Evolutionary conservation across 192 early-diverging fungal species (phyloP).

Genomic region (Dissophora ornata): DNA sequence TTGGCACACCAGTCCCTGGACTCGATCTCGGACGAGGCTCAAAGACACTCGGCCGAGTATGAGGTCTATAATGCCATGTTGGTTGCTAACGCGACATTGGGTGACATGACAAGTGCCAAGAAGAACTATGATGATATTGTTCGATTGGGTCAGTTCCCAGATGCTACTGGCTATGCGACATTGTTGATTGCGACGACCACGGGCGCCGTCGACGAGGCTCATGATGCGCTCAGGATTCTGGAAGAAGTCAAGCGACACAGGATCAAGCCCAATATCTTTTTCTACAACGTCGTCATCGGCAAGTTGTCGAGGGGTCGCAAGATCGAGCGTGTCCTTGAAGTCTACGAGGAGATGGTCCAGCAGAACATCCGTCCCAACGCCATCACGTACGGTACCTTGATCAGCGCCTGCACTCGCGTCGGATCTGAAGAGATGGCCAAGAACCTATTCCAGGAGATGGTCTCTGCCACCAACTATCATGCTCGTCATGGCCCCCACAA

Average conservation of each 20-base stretch:
- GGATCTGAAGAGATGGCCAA: constrained; percentile 58
- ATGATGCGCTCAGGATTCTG: constrained; percentile 63
- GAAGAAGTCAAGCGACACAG: constrained; percentile 65
- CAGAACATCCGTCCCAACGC: constrained; percentile 58
- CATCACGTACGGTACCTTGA: constrained; percentile 68
- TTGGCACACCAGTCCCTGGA: constrained; percentile 26
- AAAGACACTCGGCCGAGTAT: constrained; percentile 25
- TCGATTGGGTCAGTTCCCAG: constrained; percentile 55
- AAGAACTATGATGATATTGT: constrained; percentile 65
- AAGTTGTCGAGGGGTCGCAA: constrained; percentile 69
- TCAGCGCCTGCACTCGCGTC: constrained; percentile 59
- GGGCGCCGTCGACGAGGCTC: constrained; percentile 63
- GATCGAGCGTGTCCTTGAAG: constrained; percentile 57
- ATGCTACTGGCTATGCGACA: constrained; percentile 64
- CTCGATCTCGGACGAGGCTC: constrained; percentile 14
- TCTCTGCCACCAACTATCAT: constrained; percentile 54
- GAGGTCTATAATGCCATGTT: constrained; percentile 60
- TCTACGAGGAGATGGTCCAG: constrained; percentile 66
- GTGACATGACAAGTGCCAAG: constrained; percentile 62
- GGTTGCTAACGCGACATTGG: constrained; percentile 61
- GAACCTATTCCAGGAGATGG: constrained; percentile 62
- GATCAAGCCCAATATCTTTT: constrained; percentile 65
- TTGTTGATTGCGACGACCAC: constrained; percentile 62
- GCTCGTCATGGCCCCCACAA: constrained; percentile 67
- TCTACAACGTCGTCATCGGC: constrained; percentile 73